Conservation (phyloP, 1,284 basidiomycete species). For the Cryptococcus neoformans region DNA sequence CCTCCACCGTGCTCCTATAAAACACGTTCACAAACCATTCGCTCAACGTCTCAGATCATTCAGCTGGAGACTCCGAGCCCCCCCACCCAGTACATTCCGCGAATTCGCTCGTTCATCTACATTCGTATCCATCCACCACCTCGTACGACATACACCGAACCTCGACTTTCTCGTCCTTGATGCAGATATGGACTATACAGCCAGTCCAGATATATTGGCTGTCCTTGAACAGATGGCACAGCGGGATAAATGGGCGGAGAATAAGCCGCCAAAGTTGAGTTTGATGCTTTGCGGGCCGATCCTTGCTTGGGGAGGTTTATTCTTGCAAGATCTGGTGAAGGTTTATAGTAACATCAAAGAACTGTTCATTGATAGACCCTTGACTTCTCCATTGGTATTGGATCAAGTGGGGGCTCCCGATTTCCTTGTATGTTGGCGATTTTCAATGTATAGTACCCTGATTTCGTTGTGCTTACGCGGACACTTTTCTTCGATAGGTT, state of each 20-base stretch:
- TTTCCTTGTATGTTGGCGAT: too few relatives aligned
- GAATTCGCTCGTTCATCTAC: constrained; percentile 33
- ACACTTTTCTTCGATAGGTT: too few relatives aligned
- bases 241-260: constrained; percentile 4
- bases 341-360: constrained; percentile 38
- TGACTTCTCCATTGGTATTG: constrained; percentile 4
- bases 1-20: constrained; percentile 8
- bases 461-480: too few relatives aligned
- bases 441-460: too few relatives aligned
- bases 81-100: constrained; percentile 26
- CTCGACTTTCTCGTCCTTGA: constrained; percentile 43
- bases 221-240: constrained; percentile 26
- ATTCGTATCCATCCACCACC: constrained; percentile 38
- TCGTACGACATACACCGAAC: constrained; percentile 33
- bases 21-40: constrained; percentile 5
- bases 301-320: constrained; percentile 29
- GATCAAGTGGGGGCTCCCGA: too few relatives aligned
- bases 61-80: constrained; percentile 43
- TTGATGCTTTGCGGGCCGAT: constrained; percentile 46
- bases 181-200: constrained; percentile 37
- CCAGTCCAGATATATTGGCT: constrained; percentile 26
- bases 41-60: constrained; percentile 35
- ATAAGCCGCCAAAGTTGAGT: constrained; percentile 19
- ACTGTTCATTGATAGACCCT: constrained; percentile 42
- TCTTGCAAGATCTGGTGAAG: constrained; percentile 31